Percentiles rank a stretch among this genome's conserved stretches.
Conservation (phyloP, 306 rosid genomes). For the Cicer cuneatum region DNA sequence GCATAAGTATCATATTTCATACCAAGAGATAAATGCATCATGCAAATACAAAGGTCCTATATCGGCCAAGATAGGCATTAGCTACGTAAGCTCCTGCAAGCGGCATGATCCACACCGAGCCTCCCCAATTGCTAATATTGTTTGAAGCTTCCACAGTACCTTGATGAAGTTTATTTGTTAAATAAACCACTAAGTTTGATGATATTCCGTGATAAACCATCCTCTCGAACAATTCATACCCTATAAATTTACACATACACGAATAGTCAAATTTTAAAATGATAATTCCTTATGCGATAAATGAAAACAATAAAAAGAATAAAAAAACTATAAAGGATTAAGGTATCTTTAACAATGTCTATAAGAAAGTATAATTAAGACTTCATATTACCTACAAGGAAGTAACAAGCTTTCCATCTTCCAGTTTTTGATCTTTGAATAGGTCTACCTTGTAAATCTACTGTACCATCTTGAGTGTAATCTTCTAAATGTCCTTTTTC, state of each 20-base stretch:
- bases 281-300: background rate
- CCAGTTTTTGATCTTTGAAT: slow-evolving; percentile 5
- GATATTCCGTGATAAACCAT: slow-evolving; percentile 11
- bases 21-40: slow-evolving; percentile 9
- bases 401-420: slow-evolving; percentile 14
- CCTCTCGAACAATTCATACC: slow-evolving; percentile 21
- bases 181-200: background rate
- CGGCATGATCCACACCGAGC: slow-evolving; percentile 13
- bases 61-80: slow-evolving; percentile 14
- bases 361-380: background rate
- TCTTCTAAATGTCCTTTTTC: background rate
- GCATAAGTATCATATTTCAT: background rate
- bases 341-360: background rate
- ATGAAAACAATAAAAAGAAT: background rate
- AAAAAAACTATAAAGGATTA: no score
- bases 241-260: background rate
- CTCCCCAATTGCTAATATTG: background rate
- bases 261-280: background rate
- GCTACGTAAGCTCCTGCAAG: slow-evolving; percentile 18
- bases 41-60: slow-evolving; percentile 7
- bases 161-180: background rate
- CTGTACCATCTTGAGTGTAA: slow-evolving; percentile 25
- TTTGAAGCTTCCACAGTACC: slow-evolving; percentile 20
- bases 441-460: background rate
- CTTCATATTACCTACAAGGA: slow-evolving; percentile 7